A percentile compares a stretch with the other conserved stretches of the same genome.
phyloP scores from a whole-genome alignment of 768 basidiomycete genomes.

The Kwoniella sp. region DNA sequence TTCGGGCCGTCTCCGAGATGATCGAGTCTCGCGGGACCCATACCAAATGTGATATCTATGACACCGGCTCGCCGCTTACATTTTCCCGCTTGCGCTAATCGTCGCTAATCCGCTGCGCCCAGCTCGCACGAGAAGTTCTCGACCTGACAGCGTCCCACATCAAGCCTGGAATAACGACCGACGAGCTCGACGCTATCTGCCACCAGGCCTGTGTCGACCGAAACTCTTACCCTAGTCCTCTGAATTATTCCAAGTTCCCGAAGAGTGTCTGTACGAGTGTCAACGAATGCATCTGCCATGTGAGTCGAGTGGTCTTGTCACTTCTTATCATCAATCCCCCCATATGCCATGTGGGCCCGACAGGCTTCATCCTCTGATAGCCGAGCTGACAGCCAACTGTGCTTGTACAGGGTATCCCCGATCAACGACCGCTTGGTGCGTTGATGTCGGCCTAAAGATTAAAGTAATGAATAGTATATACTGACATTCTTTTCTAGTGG shows the following conservation, averaged over 20 bases:
- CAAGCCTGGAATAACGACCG: conserved; percentile 90
- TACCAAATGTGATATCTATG: no score
- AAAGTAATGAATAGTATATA: neutral
- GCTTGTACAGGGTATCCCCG: conserved; percentile 71
- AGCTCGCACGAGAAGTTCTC: conserved; percentile 91
- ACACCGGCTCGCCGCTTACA: no score
- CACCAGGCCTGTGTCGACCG: conserved; percentile 89
- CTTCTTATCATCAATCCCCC: neutral
- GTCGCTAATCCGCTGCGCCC: no score
- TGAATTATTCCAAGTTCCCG: conserved; percentile 87
- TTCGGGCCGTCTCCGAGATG: conserved; percentile 25
- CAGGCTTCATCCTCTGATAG: neutral
- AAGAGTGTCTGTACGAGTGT: conserved; percentile 96
- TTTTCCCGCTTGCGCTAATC: neutral
- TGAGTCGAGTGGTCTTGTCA: conserved; percentile 25
- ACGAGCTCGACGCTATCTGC: conserved; percentile 89
- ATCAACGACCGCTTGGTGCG: conserved; percentile 60
- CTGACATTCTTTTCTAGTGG: conserved; percentile 64
- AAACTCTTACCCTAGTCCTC: conserved; percentile 88
- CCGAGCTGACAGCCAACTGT: neutral
- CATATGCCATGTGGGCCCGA: no score
- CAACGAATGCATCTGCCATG: conserved; percentile 94
- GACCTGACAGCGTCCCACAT: conserved; percentile 85
- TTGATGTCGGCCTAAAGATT: neutral
- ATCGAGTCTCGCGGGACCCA: no score